Evolutionary conservation across 2,329 filamentous ascomycete species (phyloP).

Genomic region (Penicillium thymicola): DNA sequence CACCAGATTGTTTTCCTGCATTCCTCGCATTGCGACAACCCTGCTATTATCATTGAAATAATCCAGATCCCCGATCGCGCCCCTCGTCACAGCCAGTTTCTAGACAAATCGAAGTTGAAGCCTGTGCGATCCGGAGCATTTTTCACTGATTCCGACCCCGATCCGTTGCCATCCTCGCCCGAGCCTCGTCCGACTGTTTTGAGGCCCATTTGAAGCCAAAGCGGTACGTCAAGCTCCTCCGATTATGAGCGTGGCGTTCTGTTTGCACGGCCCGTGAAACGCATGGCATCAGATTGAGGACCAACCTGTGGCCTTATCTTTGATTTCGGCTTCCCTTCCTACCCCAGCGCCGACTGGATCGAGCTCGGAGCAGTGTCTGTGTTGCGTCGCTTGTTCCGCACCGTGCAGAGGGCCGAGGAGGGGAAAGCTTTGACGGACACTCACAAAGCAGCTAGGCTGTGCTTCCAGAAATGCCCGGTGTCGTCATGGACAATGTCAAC

Average conservation of each 20-base stretch:
- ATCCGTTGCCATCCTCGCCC: background rate
- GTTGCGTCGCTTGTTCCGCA: slow-evolving; percentile 23
- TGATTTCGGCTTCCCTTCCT: slow-evolving; percentile 27
- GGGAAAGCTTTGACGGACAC: slow-evolving; percentile 23
- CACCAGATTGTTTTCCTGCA: background rate
- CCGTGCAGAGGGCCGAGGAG: slow-evolving; percentile 30
- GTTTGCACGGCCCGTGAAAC: slow-evolving; percentile 21
- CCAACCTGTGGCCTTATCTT: slow-evolving; percentile 13
- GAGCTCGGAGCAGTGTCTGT: slow-evolving; percentile 14
- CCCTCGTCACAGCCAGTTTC: background rate
- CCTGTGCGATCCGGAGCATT: background rate
- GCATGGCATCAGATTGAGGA: slow-evolving; percentile 29
- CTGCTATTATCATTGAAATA: background rate
- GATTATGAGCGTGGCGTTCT: slow-evolving; percentile 25
- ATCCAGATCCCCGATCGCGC: background rate
- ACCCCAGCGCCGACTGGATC: slow-evolving; percentile 19
- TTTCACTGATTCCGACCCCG: background rate
- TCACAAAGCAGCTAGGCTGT: slow-evolving; percentile 8
- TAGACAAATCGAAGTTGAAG: background rate
- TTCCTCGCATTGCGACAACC: slow-evolving; percentile 11
- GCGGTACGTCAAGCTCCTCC: slow-evolving; percentile 11
- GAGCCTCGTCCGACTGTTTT: background rate
- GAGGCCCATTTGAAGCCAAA: background rate
- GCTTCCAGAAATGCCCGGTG: slow-evolving; percentile 40
- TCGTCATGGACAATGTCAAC: slow-evolving; percentile 41